Base-by-base conservation (phyloP, 805 yeast species). In the Wilhelminamyces savonicus region DNA sequence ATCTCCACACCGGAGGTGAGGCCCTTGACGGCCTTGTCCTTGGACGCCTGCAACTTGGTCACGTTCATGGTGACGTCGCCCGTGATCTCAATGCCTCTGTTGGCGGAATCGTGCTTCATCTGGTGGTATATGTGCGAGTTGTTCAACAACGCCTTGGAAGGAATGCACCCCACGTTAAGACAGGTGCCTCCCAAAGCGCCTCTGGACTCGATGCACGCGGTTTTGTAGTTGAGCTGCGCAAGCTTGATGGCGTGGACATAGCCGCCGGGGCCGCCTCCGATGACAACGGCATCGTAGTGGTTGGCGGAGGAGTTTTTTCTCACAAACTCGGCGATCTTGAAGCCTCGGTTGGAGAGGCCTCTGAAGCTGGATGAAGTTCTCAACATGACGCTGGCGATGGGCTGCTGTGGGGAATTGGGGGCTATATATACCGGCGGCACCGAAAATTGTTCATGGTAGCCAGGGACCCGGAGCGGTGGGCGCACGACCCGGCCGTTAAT, bases 251-350 rank as follows among this genome's bases (percentile, higher is more conserved):
- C 98, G 32, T 97, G 97, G 48, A 92, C 92, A 60, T 92, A 92
- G 40, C 99, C 99, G 62, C 97, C 99, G 46, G 99, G 99, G 36
- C 99, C 99, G 50, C 97, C 97, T 46, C 99, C 99, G 53, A 92
- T 82, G 48, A 92, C 85, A 32, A 90, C 94, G 32, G 92, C 76
- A 52, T 92, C 97, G 56, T 85, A 92, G 53, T 80, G 79, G 48
- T 66, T 62, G 42, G 64, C 60, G 37, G 69, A 55, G 18, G 69
- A 62, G 36, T 56, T 59, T 44, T 44, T 56, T 53, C 71, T 56
- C 42, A 59, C 52, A 38, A 62, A 62, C 39, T 60, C 62, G 35
- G 47, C 40, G 26, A 45, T 41, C 40, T 39, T 44, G 31, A 41
- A 30, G 10, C 14, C 15, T 7, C 7, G 15, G 15, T 8, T 17